Conservation (phyloP, 129 eudicot genomes). For the Logfia minima region DNA sequence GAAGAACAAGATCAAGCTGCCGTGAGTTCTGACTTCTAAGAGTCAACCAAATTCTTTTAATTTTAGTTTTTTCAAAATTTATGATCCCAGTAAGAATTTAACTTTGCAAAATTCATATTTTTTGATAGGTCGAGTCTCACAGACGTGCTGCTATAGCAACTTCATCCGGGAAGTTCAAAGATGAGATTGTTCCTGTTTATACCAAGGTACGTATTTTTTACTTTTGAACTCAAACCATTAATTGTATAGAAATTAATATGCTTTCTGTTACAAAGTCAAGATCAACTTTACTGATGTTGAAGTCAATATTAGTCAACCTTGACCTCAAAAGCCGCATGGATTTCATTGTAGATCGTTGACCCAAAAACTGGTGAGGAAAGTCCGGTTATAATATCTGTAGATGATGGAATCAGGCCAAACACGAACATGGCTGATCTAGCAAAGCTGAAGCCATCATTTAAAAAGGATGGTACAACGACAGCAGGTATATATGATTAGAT, state of each 20-base stretch:
- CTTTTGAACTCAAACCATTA: constrained; percentile 6
- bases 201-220: constrained; percentile 50
- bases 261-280: not conserved
- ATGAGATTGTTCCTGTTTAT: constrained; percentile 62
- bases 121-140: constrained; percentile 54
- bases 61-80: not conserved
- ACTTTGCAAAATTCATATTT: not conserved
- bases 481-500: constrained; percentile 55
- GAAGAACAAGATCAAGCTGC: constrained; percentile 74
- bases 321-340: constrained; percentile 18
- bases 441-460: constrained; percentile 83
- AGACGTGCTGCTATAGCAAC: constrained; percentile 64
- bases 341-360: constrained; percentile 49
- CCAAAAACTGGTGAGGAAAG: constrained; percentile 68
- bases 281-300: constrained; percentile 5
- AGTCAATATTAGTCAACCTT: constrained; percentile 14
- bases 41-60: not conserved
- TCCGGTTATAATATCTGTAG: constrained; percentile 46
- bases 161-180: constrained; percentile 62
- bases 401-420: constrained; percentile 78
- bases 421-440: constrained; percentile 68
- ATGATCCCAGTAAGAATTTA: not conserved
- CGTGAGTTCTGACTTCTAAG: constrained; percentile 39
- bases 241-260: constrained; percentile 11
- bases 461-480: constrained; percentile 82